Evolutionary conservation across 2,329 filamentous ascomycete genomes (phyloP).

Genomic region (Exophiala aquamarina): DNA sequence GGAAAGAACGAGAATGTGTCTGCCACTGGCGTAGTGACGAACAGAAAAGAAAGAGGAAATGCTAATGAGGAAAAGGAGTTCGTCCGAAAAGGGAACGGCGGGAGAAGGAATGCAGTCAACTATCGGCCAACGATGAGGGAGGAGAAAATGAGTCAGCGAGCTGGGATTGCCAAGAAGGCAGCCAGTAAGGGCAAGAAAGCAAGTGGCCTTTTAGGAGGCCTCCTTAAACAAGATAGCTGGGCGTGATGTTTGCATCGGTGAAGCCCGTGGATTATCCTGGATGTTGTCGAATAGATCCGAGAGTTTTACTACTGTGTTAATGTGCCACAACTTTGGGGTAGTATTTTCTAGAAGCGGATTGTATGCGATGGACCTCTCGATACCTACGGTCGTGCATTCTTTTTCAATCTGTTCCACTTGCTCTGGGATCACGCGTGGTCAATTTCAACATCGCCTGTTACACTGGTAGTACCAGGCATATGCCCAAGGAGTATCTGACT

Average conservation of each 20-base stretch:
- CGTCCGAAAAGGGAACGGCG: conserved; percentile 25
- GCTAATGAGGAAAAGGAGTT: conserved; percentile 27
- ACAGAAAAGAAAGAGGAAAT: conserved; percentile 25
- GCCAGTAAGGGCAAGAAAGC: conserved; percentile 19
- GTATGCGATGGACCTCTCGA: no score
- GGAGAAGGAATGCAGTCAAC: conserved; percentile 27
- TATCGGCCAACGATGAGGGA: conserved; percentile 25
- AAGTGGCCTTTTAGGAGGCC: conserved; percentile 23
- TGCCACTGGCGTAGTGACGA: conserved; percentile 27
- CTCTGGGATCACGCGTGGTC: no score
- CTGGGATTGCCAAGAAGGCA: conserved; percentile 16
- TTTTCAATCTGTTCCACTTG: no score
- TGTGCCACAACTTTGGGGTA: no score
- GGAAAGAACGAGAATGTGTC: conserved; percentile 24
- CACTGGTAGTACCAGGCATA: no score
- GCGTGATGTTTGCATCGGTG: conserved; percentile 12
- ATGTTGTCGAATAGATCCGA: not conserved
- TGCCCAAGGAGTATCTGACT: no score
- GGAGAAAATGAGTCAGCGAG: conserved; percentile 28
- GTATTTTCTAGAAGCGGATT: no score
- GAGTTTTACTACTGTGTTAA: no score
- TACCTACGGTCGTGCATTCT: no score
- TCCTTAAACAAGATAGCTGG: conserved; percentile 25
- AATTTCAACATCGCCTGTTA: no score
- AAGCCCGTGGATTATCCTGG: not conserved